Conservation (phyloP, 139 green algal species). For the Zygnema cylindricum region DNA sequence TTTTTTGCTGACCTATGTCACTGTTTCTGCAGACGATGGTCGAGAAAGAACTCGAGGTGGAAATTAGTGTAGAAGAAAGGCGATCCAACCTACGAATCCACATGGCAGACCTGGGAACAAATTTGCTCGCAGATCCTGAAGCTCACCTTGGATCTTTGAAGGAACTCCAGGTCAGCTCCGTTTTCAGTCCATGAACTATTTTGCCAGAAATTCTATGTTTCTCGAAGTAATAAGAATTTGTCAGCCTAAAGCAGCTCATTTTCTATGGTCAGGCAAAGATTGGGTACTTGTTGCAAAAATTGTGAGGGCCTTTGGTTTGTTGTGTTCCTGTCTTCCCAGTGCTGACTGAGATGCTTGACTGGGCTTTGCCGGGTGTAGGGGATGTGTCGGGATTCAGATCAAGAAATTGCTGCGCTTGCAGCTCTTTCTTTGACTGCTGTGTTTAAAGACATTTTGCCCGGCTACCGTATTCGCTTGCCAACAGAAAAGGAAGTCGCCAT, state of each 20-base stretch:
- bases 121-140: constrained; percentile 80
- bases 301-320: too few species aligned
- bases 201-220: too few species aligned
- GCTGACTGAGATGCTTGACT: too few species aligned
- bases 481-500: constrained; percentile 77
- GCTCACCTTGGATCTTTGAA: constrained; percentile 63
- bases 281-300: too few species aligned
- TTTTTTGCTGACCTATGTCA: too few species aligned
- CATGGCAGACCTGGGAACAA: constrained; percentile 76
- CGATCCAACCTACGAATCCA: constrained; percentile 62
- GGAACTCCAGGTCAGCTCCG: constrained; percentile 45
- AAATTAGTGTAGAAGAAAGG: constrained; percentile 55
- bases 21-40: not conserved
- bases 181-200: not conserved
- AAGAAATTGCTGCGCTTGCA: constrained; percentile 74
- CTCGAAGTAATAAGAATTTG: too few species aligned
- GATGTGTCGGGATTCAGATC: constrained; percentile 53
- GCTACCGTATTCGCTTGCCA: constrained; percentile 78
- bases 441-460: constrained; percentile 78
- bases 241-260: too few species aligned
- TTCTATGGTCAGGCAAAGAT: too few species aligned
- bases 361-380: too few species aligned
- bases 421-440: constrained; percentile 82
- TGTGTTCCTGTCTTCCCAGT: too few species aligned
- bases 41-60: constrained; percentile 50